phyloP scores from a whole-genome alignment of 2,329 filamentous ascomycete genomes.

The Biscogniauxia marginata region DNA sequence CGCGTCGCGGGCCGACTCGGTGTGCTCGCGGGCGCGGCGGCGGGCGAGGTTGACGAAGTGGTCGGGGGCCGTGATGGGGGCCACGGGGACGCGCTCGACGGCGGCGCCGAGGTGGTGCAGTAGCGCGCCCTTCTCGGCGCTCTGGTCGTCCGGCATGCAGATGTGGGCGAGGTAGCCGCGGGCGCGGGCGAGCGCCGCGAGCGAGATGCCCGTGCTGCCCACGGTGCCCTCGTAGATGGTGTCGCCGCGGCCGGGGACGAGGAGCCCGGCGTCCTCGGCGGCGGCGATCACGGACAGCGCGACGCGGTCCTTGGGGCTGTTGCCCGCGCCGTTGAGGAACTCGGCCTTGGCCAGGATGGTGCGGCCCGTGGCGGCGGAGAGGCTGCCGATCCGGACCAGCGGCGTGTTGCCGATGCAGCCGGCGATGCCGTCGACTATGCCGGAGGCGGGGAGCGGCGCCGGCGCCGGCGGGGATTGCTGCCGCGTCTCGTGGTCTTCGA shows the following conservation, averaged over 20 bases:
- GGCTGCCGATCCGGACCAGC: conserved; percentile 77
- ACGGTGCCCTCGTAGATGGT: conserved; percentile 98
- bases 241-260: conserved; percentile 80
- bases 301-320: conserved; percentile 92
- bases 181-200: conserved; percentile 84
- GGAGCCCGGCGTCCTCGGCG: conserved; percentile 74
- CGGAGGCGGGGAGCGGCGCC: conserved; percentile 21
- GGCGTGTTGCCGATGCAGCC: conserved; percentile 93
- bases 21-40: conserved; percentile 73
- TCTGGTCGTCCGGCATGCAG: conserved; percentile 94
- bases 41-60: conserved; percentile 95
- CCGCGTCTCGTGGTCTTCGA: conserved; percentile 54
- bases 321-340: conserved; percentile 92
- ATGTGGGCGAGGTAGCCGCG: conserved; percentile 91
- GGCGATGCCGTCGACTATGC: conserved; percentile 77
- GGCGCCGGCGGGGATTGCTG: conserved; percentile 14
- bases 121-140: conserved; percentile 83
- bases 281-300: conserved; percentile 83
- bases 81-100: conserved; percentile 88
- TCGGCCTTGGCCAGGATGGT: conserved; percentile 92
- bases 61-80: conserved; percentile 86
- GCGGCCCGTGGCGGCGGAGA: conserved; percentile 84
- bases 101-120: conserved; percentile 84
- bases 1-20: conserved; percentile 50
- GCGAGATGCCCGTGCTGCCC: conserved; percentile 91